A percentile compares a stretch with the other conserved stretches of the same genome.
Evolutionary conservation across 169 alveolate genomes (phyloP).

Genomic region (Eimeria zaria): DNA sequence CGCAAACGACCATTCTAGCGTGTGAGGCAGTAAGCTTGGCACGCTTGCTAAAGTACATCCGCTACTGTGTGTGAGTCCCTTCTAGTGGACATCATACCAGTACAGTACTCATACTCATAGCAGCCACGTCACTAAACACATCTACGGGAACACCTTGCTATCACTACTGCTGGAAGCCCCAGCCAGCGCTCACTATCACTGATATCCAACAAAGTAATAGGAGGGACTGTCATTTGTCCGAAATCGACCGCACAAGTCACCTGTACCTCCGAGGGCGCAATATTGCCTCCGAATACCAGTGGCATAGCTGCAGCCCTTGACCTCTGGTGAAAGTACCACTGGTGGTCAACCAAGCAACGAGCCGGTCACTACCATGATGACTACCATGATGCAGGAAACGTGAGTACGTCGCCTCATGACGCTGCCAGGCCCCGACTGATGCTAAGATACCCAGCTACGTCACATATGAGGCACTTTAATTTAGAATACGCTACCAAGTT

Average conservation of each 20-base stretch:
- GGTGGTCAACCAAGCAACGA: conserved; percentile 33
- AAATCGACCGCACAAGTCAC: conserved; percentile 29
- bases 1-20: not conserved
- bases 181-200: not conserved
- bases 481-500: conserved; percentile 5
- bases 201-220: not conserved
- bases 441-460: conserved; percentile 3
- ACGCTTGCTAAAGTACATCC: not conserved
- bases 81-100: too few species aligned
- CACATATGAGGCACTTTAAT: not conserved
- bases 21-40: not conserved
- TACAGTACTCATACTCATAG: too few species aligned
- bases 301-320: conserved; percentile 2
- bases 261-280: conserved; percentile 25
- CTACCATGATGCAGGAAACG: conserved; percentile 5
- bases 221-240: not conserved
- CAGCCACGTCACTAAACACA: too few species aligned
- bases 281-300: conserved; percentile 31
- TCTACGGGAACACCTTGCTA: too few species aligned
- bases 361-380: too few species aligned
- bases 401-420: not conserved
- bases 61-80: too few species aligned
- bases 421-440: not conserved
- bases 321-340: not conserved
- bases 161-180: not conserved